Conservation (phyloP, 225 moss, liverwort and hornwort genomes). For the Antitrichia curtipendula region DNA sequence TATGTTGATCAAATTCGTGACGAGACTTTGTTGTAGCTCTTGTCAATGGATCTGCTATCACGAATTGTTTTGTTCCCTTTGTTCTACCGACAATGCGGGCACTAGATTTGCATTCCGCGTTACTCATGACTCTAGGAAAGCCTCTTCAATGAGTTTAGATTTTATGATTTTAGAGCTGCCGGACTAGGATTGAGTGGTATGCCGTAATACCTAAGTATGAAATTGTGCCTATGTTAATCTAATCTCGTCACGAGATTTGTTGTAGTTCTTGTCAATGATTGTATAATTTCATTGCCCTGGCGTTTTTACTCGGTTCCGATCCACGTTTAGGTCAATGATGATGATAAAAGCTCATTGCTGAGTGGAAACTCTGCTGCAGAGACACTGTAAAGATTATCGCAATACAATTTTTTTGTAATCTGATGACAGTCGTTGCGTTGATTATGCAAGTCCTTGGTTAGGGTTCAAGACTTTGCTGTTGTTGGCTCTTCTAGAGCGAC, state of each 20-base stretch:
- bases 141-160: neutral
- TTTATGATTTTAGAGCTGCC: neutral
- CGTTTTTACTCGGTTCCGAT: neutral
- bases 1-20: neutral
- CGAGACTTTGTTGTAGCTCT: neutral
- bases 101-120: neutral
- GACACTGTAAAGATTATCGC: neutral
- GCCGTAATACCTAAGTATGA: neutral
- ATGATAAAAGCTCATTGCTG: neutral
- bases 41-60: neutral
- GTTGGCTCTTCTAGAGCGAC: neutral
- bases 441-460: neutral
- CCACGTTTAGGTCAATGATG: neutral
- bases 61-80: neutral
- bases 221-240: neutral
- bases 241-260: neutral
- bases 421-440: neutral
- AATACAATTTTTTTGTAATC: neutral
- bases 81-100: neutral
- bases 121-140: neutral
- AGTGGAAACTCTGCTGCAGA: neutral
- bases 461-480: neutral
- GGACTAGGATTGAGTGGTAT: neutral
- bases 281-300: neutral
- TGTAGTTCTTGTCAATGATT: neutral